phyloP scores from a whole-genome alignment of 1,139 yeast species.

The Saccharomycopsis crataegensis region DNA sequence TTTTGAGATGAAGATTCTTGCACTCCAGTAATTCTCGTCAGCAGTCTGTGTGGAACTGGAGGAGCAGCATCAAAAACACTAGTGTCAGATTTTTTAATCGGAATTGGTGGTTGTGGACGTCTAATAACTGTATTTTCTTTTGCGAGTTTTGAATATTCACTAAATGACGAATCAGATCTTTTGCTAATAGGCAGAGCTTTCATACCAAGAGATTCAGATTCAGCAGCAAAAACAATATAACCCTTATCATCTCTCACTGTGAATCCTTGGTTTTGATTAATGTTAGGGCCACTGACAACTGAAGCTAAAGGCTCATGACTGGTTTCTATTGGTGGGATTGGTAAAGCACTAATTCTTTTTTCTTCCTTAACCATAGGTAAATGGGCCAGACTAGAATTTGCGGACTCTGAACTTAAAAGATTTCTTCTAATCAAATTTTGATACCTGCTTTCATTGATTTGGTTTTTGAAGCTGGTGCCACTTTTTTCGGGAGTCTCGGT shows the following conservation, averaged over 20 bases:
- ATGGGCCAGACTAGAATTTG: background rate
- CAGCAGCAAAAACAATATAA: conserved; percentile 10
- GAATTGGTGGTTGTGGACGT: background rate
- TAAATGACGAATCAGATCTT: background rate
- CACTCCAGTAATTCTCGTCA: background rate
- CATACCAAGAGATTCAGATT: conserved; percentile 10
- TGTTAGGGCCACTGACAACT: background rate
- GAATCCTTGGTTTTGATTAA: background rate
- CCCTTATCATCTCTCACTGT: conserved; percentile 6
- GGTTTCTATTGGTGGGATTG: background rate
- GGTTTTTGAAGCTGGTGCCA: conserved; percentile 8
- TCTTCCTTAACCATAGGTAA: background rate
- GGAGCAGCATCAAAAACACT: background rate
- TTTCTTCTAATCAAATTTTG: conserved; percentile 6
- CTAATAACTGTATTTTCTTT: background rate
- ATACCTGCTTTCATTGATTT: background rate
- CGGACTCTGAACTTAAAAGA: background rate
- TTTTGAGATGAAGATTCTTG: background rate
- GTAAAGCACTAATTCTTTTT: background rate
- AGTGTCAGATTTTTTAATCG: background rate
- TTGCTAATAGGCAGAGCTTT: conserved; percentile 3
- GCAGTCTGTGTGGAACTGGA: background rate
- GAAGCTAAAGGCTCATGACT: background rate
- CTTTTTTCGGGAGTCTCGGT: background rate
- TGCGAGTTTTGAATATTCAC: background rate